These are phyloP conservation scores for Pseudisothecium myosuroides DNA, from an alignment of 225 moss, liverwort and hornwort species.

Conservation along the genomic window DNA sequence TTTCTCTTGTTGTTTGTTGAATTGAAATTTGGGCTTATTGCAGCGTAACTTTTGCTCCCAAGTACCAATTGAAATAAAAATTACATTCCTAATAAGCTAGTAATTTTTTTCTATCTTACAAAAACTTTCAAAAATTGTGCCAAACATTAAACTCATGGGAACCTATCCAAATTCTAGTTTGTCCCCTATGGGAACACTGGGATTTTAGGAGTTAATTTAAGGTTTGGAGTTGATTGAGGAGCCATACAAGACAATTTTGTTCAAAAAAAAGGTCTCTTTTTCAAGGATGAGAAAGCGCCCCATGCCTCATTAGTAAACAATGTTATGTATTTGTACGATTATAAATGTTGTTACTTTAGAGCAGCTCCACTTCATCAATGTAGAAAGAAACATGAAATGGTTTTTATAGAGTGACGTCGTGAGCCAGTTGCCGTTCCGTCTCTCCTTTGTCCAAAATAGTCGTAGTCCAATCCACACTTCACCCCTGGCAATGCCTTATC, in stretches of 20 bases:
- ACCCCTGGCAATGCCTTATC: no score
- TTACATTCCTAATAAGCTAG: no score
- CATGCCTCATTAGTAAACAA: not conserved
- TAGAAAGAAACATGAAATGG: no score
- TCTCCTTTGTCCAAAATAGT: no score
- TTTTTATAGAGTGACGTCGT: no score
- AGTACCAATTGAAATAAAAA: not conserved
- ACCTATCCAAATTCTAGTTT: not conserved
- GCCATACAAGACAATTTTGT: not conserved
- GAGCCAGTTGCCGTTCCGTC: no score
- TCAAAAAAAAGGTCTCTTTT: accelerated
- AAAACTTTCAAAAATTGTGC: not conserved
- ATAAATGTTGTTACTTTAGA: no score
- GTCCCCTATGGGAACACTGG: accelerated
- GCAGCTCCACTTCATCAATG: no score
- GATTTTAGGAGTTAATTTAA: not conserved
- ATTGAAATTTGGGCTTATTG: not conserved
- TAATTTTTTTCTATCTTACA: no score
- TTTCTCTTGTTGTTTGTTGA: accelerated
- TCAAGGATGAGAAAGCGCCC: not conserved
- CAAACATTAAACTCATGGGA: accelerated
- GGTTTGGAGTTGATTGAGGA: accelerated
- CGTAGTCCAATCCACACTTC: no score
- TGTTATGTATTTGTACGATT: not conserved
- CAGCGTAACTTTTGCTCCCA: no score